Evolutionary conservation across 2,329 filamentous ascomycete genomes (phyloP), one percentile per base, ranked within the genome.

Genomic region (Boeremia lycopersici): DNA sequence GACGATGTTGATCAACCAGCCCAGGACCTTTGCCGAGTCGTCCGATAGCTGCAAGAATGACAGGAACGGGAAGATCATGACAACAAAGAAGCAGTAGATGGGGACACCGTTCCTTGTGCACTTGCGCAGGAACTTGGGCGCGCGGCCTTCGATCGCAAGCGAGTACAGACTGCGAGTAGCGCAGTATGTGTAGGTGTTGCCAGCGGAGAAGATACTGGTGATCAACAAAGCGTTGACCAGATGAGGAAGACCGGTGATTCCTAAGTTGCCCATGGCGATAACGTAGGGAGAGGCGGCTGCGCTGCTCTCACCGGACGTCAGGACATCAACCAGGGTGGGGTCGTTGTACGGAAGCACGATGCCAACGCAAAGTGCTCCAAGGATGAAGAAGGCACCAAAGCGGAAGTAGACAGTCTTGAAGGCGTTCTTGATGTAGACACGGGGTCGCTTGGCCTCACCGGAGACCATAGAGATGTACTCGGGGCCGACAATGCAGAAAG

Each of bases 21-120:
- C 81, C 58, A 93, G 77, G 1, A 92, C 90, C 26, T 86, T 84
- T 4, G 88, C 82, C 0, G 86, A 82, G 53, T 81, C 80, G 58
- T 84, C 82, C 7, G 84, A 88, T 15, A 93, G 81, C 72, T 92
- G 87, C 42, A 93, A 77, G 74, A 92, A 95, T 2, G 87, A 84
- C 10, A 96, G 77, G 6, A 91, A 78, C 1, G 88, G 84, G 63
- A 95, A 86, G 3, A 84, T 71, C 41, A 91, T 81, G 0, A 89
- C 88, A 26, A 87, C 73, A 1, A 73, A 60, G 34, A 93, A 89
- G 67, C 87, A 90, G 74, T 89, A 91, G 58, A 91, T 82, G 0
- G 91, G 91, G 0, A 95, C 84, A 66, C 87, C 87, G 10, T 81
- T 80, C 60, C 77, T 80, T 9, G 82, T 89, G 67, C 81, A 85